These are phyloP conservation scores for Apiospora pterosperma DNA, from an alignment of 2,329 filamentous ascomycete genomes.

Conservation along the genomic window DNA sequence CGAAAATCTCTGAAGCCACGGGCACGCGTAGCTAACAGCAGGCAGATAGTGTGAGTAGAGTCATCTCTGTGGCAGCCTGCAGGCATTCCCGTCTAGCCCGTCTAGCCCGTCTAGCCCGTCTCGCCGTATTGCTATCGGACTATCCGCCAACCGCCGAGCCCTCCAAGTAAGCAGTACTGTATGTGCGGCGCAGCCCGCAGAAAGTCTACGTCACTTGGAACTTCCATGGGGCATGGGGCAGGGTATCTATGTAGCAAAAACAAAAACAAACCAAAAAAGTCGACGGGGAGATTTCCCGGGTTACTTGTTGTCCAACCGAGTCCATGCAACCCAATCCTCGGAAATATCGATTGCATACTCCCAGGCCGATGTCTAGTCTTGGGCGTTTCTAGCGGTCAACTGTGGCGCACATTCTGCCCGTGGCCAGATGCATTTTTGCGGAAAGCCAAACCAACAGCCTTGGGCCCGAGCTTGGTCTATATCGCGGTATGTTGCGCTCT, in stretches of 20 bases:
- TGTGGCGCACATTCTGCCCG: not conserved
- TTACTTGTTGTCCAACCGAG: not conserved
- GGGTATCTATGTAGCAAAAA: not conserved
- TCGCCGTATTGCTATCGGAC: not conserved
- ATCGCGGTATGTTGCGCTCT: not conserved
- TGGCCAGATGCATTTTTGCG: not conserved
- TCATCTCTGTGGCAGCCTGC: not conserved
- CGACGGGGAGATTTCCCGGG: not conserved
- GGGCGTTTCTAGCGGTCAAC: not conserved
- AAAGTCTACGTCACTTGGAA: not conserved
- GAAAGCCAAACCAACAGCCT: not conserved
- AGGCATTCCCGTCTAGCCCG: not conserved
- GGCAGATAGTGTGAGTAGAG: not conserved
- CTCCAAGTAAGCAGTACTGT: not conserved
- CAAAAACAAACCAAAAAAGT: not conserved
- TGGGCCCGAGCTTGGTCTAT: not conserved
- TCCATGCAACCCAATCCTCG: not conserved
- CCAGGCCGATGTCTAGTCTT: not conserved
- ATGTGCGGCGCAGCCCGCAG: no score
- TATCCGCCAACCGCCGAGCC: not conserved
- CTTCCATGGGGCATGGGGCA: not conserved
- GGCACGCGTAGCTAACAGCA: not conserved
- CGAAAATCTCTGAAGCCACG: not conserved
- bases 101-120: not conserved
- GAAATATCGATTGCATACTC: not conserved